Evolutionary conservation across 1,284 basidiomycete genomes (phyloP).

Genomic region (Tylopilus sp.): DNA sequence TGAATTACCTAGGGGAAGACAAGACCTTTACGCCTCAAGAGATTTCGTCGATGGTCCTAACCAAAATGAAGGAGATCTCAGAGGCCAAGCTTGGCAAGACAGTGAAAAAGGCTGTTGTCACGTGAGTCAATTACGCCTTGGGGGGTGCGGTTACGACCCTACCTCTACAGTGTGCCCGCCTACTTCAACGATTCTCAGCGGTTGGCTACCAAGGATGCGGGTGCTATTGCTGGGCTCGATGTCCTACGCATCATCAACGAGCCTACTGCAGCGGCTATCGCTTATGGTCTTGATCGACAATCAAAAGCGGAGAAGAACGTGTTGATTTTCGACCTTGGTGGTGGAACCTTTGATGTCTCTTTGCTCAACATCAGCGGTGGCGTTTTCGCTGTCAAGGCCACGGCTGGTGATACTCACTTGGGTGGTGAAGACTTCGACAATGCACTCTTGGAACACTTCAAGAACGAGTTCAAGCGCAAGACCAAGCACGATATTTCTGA

Average conservation of each 20-base stretch:
- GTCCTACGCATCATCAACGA: slow-evolving; percentile 98
- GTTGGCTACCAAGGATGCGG: slow-evolving; percentile 93
- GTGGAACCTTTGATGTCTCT: slow-evolving; percentile 98
- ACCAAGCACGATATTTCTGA: slow-evolving; percentile 96
- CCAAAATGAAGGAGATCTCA: slow-evolving; percentile 99
- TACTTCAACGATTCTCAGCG: slow-evolving; percentile 99
- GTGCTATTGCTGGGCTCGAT: slow-evolving; percentile 89
- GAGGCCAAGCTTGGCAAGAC: slow-evolving; percentile 97
- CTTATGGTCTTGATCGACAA: slow-evolving; percentile 89
- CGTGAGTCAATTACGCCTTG: slow-evolving; percentile 45
- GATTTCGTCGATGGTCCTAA: slow-evolving; percentile 98
- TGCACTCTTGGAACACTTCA: slow-evolving; percentile 95
- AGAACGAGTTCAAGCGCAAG: slow-evolving; percentile 98
- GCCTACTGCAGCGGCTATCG: slow-evolving; percentile 93
- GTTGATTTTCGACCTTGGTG: slow-evolving; percentile 99
- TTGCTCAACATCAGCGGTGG: slow-evolving; percentile 95
- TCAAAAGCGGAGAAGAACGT: slow-evolving; percentile 95
- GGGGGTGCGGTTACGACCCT: background rate
- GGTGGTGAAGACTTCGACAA: slow-evolving; percentile 99
- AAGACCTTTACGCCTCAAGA: slow-evolving; percentile 97
- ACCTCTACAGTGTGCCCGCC: slow-evolving; percentile 68
- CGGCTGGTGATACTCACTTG: slow-evolving; percentile 97
- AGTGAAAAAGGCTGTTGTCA: slow-evolving; percentile 95
- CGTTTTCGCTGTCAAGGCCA: slow-evolving; percentile 97
- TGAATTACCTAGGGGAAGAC: slow-evolving; percentile 89